Percentiles rank a stretch among this genome's conserved stretches.
Conservation (phyloP, 1,284 basidiomycete species). For the Rhodotorula sp. region DNA sequence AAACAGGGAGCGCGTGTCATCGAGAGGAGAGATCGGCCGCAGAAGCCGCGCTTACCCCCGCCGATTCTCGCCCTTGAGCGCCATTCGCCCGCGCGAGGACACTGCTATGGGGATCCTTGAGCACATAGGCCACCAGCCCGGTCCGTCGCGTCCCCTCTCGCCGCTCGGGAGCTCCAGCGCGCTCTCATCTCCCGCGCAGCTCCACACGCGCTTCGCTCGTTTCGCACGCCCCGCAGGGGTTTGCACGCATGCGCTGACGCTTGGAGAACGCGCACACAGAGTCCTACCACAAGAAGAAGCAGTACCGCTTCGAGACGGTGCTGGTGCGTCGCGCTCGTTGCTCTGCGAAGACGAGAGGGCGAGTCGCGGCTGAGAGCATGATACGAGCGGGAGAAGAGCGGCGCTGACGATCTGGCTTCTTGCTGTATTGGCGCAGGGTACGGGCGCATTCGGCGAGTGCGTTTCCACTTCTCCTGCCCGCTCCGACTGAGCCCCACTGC, state of each 20-base stretch:
- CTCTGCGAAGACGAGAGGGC: not conserved
- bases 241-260: not conserved
- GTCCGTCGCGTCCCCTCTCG: not conserved
- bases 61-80: no score
- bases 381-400: rapidly evolving
- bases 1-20: no score
- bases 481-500: not conserved
- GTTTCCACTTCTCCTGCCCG: not conserved
- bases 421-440: slow-evolving; percentile 4
- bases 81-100: no score
- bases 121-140: not conserved
- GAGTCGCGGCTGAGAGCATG: not conserved
- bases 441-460: slow-evolving; percentile 35
- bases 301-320: slow-evolving; percentile 33
- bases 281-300: slow-evolving; percentile 32
- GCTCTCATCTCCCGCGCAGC: not conserved
- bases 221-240: not conserved
- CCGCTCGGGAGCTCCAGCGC: not conserved
- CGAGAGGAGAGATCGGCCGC: no score
- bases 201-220: not conserved
- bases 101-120: slow-evolving; percentile 15
- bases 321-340: slow-evolving; percentile 20
- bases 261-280: not conserved
- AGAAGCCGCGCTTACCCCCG: no score
- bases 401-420: not conserved